A percentile compares a stretch with the other conserved stretches of the same genome.
Evolutionary conservation across 805 yeast genomes (phyloP).

Genomic region (Lachancea meyersii): DNA sequence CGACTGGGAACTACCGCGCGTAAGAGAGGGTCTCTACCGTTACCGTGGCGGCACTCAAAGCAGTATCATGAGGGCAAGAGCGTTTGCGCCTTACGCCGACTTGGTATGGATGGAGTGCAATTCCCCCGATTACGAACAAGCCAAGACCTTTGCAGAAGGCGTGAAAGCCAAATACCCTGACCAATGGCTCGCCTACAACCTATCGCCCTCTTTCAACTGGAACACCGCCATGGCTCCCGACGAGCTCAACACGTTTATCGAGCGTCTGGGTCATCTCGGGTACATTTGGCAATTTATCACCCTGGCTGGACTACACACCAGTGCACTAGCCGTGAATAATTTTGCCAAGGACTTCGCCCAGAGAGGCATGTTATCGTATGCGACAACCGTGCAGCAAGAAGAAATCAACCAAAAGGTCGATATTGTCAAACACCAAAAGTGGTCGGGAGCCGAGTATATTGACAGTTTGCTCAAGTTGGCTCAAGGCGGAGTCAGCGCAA

Average conservation of each 20-base stretch:
- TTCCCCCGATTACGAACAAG: conserved; percentile 88
- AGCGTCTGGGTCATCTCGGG: conserved; percentile 80
- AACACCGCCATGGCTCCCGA: conserved; percentile 80
- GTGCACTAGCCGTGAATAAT: conserved; percentile 83
- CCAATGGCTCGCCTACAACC: conserved; percentile 94
- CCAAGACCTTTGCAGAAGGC: conserved; percentile 90
- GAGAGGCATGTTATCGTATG: conserved; percentile 94
- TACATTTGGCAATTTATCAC: conserved; percentile 98
- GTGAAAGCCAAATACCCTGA: conserved; percentile 74
- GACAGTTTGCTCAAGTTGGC: conserved; percentile 85
- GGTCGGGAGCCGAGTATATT: conserved; percentile 98
- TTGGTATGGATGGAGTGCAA: conserved; percentile 98
- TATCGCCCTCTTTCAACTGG: conserved; percentile 98
- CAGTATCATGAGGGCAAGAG: conserved; percentile 94
- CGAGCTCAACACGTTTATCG: conserved; percentile 87
- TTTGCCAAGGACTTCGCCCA: conserved; percentile 73
- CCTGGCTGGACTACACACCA: conserved; percentile 93
- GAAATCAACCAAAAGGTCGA: conserved; percentile 89
- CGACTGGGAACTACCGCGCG: conserved; percentile 94
- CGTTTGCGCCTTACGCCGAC: conserved; percentile 91
- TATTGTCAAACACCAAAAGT: conserved; percentile 95
- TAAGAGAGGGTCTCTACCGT: conserved; percentile 94
- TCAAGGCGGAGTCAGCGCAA: conserved; percentile 89
- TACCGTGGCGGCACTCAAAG: conserved; percentile 95
- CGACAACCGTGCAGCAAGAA: conserved; percentile 74